Base-by-base conservation (phyloP, 306 rosid species). In the Cercis canadensis region DNA sequence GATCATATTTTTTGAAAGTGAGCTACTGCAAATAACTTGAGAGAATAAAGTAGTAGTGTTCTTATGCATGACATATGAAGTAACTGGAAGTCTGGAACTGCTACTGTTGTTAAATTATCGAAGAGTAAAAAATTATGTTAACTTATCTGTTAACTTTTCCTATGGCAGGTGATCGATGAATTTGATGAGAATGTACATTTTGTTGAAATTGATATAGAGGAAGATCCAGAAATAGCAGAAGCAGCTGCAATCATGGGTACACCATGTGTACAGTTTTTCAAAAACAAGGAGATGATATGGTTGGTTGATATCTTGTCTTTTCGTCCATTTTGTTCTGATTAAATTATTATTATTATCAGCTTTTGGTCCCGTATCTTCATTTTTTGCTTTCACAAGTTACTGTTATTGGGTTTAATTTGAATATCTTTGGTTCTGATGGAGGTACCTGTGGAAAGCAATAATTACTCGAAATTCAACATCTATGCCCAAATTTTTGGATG, bases 201-300 rank as follows among this genome's bases (percentile, higher is more conserved):
- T 36, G 92, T 93, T 67, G 98, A 93, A 87, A 93, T 93, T 78
- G 98, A 93, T 77, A 93, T 93, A 10, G 98, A 93, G 84, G 97
- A 93, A 79, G 98, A 93, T 84, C 98, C 78, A 40, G 98, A 93
- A 79, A 62, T 93, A 75, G 97, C 98, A 19, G 98, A 85, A 83
- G 98, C 98, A 73, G 98, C 96, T 37, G 97, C 90, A 59, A 90
- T 93, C 81, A 93, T 90, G 98, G 97, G 98, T 59, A 90, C 98
- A 70, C 98, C 97, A n/a, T 90, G 97, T 47, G 96, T 90, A 81
- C 97, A 93, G 84, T 93, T 82, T 82, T 93, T 90, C 80, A 93
- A 93, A 84, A 93, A 88, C 72, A 93, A 90, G 85, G 97, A 90
- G 77, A 90, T 87, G 92, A 49, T 93, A 70, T 72, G 84, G 98